Evolutionary conservation across 1,139 yeast genomes (phyloP).

Genomic region (Suhomyces choctaworum): DNA sequence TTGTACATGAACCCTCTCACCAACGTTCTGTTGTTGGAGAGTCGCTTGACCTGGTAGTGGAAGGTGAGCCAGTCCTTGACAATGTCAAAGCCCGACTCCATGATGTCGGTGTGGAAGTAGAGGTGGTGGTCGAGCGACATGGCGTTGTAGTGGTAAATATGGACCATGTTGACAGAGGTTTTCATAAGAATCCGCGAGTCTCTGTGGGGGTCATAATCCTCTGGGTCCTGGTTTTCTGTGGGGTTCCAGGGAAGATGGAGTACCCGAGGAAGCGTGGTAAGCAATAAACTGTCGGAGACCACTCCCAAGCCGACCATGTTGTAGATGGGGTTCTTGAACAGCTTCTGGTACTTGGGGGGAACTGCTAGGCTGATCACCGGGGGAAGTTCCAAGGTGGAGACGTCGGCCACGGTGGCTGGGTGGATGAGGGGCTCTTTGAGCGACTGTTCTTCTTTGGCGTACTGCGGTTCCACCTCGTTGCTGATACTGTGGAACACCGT

Average conservation of each 20-base stretch:
- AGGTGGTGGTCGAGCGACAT: conserved; percentile 52
- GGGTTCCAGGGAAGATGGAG: conserved; percentile 50
- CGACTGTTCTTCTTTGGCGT: conserved; percentile 6
- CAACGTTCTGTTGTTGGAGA: conserved; percentile 38
- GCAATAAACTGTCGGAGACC: conserved; percentile 41
- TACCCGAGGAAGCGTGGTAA: conserved; percentile 46
- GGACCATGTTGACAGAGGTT: conserved; percentile 40
- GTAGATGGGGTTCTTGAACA: conserved; percentile 31
- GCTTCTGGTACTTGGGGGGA: conserved; percentile 19
- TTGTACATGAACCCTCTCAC: conserved; percentile 42
- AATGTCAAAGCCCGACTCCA: conserved; percentile 32
- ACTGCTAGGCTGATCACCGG: background rate
- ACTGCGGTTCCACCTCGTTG: conserved; percentile 17
- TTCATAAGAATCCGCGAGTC: conserved; percentile 37
- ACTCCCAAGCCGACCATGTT: conserved; percentile 44
- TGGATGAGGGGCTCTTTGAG: background rate
- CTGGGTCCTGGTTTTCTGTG: conserved; percentile 32
- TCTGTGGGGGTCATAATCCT: conserved; percentile 33
- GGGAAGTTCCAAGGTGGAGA: background rate
- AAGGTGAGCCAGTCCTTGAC: conserved; percentile 44
- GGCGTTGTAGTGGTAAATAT: conserved; percentile 47
- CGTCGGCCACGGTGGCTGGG: conserved; percentile 1
- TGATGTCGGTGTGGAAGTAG: conserved; percentile 39
- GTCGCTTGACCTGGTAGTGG: conserved; percentile 38
- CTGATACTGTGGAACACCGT: conserved; percentile 42